These are phyloP conservation scores for Pythium angustatum DNA, from an alignment of 352 stramenopile species.

Conservation along the genomic window DNA sequence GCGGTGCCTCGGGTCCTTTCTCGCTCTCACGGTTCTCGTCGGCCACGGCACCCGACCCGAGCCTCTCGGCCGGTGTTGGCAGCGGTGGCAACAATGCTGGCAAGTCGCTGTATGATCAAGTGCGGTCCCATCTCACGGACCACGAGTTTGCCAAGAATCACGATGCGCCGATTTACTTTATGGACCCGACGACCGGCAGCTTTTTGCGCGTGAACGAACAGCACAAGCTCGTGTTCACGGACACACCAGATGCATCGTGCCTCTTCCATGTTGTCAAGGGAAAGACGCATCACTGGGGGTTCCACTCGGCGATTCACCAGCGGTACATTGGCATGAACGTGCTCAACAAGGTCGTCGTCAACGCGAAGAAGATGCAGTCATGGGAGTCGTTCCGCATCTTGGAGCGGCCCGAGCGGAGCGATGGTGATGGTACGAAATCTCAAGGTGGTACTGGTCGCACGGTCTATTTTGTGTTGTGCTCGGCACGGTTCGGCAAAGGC, in stretches of 20 bases:
- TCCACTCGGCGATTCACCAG: constrained; percentile 59
- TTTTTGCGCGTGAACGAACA: constrained; percentile 66
- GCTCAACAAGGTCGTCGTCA: constrained; percentile 57
- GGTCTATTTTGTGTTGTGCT: constrained; percentile 77
- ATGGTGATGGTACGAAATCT: constrained; percentile 7
- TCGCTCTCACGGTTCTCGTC: constrained; percentile 19
- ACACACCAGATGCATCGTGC: constrained; percentile 56
- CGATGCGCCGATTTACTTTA: constrained; percentile 69
- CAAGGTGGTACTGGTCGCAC: constrained; percentile 32
- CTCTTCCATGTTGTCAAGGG: constrained; percentile 73
- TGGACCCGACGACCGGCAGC: constrained; percentile 50
- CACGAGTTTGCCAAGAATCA: constrained; percentile 44
- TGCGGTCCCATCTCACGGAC: constrained; percentile 54
- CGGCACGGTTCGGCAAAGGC: constrained; percentile 75
- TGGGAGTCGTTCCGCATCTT: constrained; percentile 81
- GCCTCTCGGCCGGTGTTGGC: constrained; percentile 1
- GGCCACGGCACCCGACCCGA: not conserved
- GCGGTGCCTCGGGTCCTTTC: constrained; percentile 16
- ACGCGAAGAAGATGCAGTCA: constrained; percentile 62
- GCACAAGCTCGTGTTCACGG: constrained; percentile 68
- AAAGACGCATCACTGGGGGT: constrained; percentile 84
- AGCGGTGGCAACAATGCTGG: constrained; percentile 21
- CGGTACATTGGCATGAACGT: constrained; percentile 79
- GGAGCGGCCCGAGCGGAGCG: constrained; percentile 31
- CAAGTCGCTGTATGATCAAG: constrained; percentile 73